phyloP scores from a whole-genome alignment of 1,139 yeast genomes.

The Spathaspora sp. region DNA sequence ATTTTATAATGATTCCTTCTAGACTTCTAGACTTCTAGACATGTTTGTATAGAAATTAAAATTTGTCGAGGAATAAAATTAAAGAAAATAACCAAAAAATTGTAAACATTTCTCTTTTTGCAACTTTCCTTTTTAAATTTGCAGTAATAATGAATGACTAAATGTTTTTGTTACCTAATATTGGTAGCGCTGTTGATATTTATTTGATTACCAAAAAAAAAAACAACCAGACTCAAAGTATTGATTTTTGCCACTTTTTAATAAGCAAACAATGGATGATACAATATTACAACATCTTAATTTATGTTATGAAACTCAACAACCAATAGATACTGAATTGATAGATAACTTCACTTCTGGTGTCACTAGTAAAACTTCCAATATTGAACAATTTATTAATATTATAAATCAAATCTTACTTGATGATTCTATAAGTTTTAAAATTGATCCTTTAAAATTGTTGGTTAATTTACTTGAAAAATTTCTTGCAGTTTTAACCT shows the following conservation, averaged over 20 bases:
- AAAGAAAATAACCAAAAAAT: no score
- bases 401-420: conserved; percentile 13
- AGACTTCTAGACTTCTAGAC: no score
- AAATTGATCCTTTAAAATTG: conserved; percentile 22
- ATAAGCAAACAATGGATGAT: conserved; percentile 1
- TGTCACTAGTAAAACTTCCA: conserved; percentile 3
- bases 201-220: no score
- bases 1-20: no score
- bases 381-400: conserved; percentile 8
- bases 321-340: conserved; percentile 10
- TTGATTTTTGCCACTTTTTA: not conserved
- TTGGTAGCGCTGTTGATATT: not conserved
- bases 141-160: no score
- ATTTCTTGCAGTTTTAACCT: conserved; percentile 19
- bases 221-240: no score
- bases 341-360: conserved; percentile 13
- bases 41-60: no score
- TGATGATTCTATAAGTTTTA: conserved; percentile 10
- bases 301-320: conserved; percentile 6
- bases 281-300: conserved; percentile 9
- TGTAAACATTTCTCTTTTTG: no score
- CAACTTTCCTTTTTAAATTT: no score
- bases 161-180: no score
- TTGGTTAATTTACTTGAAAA: conserved; percentile 23
- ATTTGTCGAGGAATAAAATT: no score